These are phyloP conservation scores for Colletotrichum sp. DNA, from an alignment of 2,329 filamentous ascomycete genomes.

Conservation along the genomic window DNA sequence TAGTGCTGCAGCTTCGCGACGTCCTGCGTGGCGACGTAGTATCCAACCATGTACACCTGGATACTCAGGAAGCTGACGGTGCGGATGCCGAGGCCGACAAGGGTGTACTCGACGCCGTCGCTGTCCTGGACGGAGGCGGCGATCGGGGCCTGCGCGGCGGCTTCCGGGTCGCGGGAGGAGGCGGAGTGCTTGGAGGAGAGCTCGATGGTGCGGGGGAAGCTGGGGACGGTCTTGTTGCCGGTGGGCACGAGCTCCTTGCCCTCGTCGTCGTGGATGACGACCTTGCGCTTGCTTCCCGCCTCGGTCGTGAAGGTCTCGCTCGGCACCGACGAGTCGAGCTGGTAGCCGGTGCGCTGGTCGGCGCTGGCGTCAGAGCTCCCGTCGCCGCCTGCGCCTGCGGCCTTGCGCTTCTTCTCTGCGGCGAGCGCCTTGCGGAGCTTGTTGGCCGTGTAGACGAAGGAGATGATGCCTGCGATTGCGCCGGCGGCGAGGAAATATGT, in stretches of 20 bases:
- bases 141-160: slow-evolving; percentile 34
- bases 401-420: slow-evolving; percentile 30
- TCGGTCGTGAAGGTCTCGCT: slow-evolving; percentile 53
- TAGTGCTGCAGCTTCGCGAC: slow-evolving; percentile 80
- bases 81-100: slow-evolving; percentile 86
- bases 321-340: slow-evolving; percentile 49
- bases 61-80: slow-evolving; percentile 90
- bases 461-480: slow-evolving; percentile 52
- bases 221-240: slow-evolving; percentile 78
- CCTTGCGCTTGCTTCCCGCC: slow-evolving; percentile 56
- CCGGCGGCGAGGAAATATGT: slow-evolving; percentile 58
- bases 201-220: slow-evolving; percentile 76
- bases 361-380: slow-evolving; percentile 21
- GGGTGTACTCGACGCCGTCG: slow-evolving; percentile 74
- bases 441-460: slow-evolving; percentile 56
- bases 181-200: slow-evolving; percentile 50
- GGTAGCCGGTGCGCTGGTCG: slow-evolving; percentile 19
- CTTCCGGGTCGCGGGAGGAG: slow-evolving; percentile 15
- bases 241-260: slow-evolving; percentile 80
- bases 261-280: slow-evolving; percentile 69
- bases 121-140: slow-evolving; percentile 41
- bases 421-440: slow-evolving; percentile 52
- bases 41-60: slow-evolving; percentile 92
- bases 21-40: slow-evolving; percentile 87
- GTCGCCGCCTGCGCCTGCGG: slow-evolving; percentile 10